Evolutionary conservation across 2,329 filamentous ascomycete genomes (phyloP).

Genomic region (Lecanosticta acicola): DNA sequence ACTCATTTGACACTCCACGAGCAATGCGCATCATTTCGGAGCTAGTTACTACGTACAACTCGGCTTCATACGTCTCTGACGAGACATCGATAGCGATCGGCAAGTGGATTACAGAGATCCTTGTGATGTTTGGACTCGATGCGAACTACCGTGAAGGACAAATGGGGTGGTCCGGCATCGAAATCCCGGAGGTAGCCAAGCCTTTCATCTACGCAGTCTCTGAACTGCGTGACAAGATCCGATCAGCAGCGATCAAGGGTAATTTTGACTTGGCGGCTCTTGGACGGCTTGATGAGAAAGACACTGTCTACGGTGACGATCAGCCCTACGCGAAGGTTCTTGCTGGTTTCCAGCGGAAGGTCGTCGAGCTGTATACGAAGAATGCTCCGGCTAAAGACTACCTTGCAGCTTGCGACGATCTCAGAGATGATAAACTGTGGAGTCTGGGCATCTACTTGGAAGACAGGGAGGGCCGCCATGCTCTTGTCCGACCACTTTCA

Average conservation of each 20-base stretch:
- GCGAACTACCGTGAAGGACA: constrained; percentile 41
- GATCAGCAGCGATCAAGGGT: constrained; percentile 50
- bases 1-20: constrained; percentile 81
- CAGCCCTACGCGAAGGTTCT: constrained; percentile 46
- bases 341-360: constrained; percentile 53
- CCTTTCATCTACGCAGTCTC: constrained; percentile 57
- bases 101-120: constrained; percentile 74
- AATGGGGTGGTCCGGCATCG: constrained; percentile 61
- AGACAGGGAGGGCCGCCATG: constrained; percentile 63
- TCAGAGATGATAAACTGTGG: constrained; percentile 76
- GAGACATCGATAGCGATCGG: constrained; percentile 53
- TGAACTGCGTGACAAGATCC: constrained; percentile 52
- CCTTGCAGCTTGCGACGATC: constrained; percentile 68
- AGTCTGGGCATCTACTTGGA: constrained; percentile 83
- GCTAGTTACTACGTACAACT: constrained; percentile 72
- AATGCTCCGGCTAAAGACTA: constrained; percentile 60
- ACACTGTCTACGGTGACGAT: constrained; percentile 21
- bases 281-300: constrained; percentile 22
- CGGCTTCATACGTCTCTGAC: constrained; percentile 42
- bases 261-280: constrained; percentile 34
- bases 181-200: constrained; percentile 55
- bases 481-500: constrained; percentile 65
- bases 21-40: constrained; percentile 75
- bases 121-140: constrained; percentile 79
- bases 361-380: constrained; percentile 49